phyloP scores from a whole-genome alignment of 31 red algal genomes.

The Porphyra umbilicalis region DNA sequence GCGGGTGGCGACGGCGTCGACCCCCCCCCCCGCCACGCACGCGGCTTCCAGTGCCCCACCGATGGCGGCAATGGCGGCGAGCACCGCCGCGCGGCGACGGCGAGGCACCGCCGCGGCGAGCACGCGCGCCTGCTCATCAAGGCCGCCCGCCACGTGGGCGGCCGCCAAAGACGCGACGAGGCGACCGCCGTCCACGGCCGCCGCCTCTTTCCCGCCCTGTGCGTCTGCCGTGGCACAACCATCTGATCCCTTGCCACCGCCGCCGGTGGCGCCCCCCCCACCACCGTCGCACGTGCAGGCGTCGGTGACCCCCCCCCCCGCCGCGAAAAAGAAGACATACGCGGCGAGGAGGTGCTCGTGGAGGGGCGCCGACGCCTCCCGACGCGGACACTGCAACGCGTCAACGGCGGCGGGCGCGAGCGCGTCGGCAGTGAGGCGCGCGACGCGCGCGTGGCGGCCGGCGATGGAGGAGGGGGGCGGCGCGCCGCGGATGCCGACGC shows the following conservation, averaged over 20 bases:
- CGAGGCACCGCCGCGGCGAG: not conserved
- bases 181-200: no score
- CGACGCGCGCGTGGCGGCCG: not conserved
- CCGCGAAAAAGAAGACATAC: not conserved
- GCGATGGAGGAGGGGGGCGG: not conserved
- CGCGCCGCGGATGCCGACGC: not conserved
- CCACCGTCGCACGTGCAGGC: not conserved
- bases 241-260: no score
- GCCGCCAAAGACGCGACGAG: not conserved
- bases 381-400: not conserved
- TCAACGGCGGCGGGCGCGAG: not conserved
- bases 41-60: not conserved
- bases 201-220: no score
- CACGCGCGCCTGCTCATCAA: not conserved
- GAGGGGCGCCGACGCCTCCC: not conserved
- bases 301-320: not conserved
- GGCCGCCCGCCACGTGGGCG: not conserved
- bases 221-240: no score
- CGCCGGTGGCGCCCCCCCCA: not conserved
- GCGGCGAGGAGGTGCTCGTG: conserved; percentile 1
- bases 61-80: not conserved
- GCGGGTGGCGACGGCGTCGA: not conserved
- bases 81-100: not conserved
- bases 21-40: not conserved
- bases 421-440: not conserved